phyloP scores from a whole-genome alignment of 805 yeast genomes.

The Clavispora phyllophila region DNA sequence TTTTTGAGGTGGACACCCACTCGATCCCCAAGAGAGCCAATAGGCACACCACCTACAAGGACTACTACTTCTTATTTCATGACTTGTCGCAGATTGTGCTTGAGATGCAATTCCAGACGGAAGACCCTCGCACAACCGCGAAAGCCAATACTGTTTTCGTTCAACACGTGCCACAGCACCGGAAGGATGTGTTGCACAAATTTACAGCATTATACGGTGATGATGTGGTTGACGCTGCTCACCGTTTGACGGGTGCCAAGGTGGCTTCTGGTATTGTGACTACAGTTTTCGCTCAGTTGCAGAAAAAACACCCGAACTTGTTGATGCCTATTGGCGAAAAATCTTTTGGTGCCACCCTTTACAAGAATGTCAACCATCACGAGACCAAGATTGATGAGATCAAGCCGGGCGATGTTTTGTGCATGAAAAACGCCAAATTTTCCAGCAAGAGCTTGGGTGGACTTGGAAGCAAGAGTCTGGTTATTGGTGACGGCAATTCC shows the following conservation, averaged over 20 bases:
- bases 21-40: constrained; percentile 54
- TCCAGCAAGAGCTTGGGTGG: constrained; percentile 48
- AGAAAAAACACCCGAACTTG: constrained; percentile 15
- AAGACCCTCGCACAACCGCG: constrained; percentile 50
- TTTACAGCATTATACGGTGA: constrained; percentile 50
- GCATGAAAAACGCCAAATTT: constrained; percentile 71
- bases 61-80: constrained; percentile 65
- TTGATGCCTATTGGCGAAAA: constrained; percentile 59
- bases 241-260: constrained; percentile 29
- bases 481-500: constrained; percentile 50
- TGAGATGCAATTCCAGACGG: constrained; percentile 50
- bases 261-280: constrained; percentile 25
- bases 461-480: constrained; percentile 30
- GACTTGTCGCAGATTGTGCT: constrained; percentile 67
- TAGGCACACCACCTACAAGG: constrained; percentile 45
- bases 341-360: constrained; percentile 70
- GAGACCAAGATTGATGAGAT: constrained; percentile 56
- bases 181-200: constrained; percentile 45
- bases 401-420: constrained; percentile 79
- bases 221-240: constrained; percentile 34
- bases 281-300: constrained; percentile 17
- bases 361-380: constrained; percentile 41
- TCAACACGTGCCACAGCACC: constrained; percentile 40
- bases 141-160: constrained; percentile 23
- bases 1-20: constrained; percentile 63